These are phyloP conservation scores for Meyerozyma sp. DNA, from an alignment of 1,139 yeast species.

Conservation along the genomic window DNA sequence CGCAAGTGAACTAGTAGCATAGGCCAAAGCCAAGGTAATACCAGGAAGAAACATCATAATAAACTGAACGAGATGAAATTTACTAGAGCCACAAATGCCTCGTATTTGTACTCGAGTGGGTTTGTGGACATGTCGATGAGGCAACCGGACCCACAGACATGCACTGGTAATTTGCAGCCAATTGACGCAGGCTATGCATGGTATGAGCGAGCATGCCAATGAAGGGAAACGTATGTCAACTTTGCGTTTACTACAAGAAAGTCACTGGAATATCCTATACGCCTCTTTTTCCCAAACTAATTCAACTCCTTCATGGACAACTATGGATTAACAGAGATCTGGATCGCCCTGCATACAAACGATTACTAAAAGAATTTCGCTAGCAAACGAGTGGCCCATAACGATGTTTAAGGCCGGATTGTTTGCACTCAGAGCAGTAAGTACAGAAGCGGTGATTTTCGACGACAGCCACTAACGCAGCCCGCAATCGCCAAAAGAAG, in stretches of 20 bases:
- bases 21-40: not conserved
- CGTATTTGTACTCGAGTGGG: not conserved
- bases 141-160: not conserved
- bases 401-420: not conserved
- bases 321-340: not conserved
- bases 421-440: constrained; percentile 1
- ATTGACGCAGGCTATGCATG: too few relatives aligned
- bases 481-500: not conserved
- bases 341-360: not conserved
- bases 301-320: too few relatives aligned
- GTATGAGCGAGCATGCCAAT: too few relatives aligned
- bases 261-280: too few relatives aligned
- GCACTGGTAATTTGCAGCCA: too few relatives aligned
- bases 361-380: not conserved
- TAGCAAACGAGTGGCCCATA: not conserved
- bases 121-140: not conserved
- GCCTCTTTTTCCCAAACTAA: too few relatives aligned
- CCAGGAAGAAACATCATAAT: not conserved
- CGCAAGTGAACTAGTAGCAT: not conserved
- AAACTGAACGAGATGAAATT: not conserved
- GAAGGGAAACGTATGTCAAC: too few relatives aligned
- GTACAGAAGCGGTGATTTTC: not conserved
- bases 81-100: not conserved
- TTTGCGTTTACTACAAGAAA: too few relatives aligned
- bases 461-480: not conserved